Evolutionary conservation across 2,329 filamentous ascomycete species (phyloP).

Genomic region (Ceratocystiopsis sp.): DNA sequence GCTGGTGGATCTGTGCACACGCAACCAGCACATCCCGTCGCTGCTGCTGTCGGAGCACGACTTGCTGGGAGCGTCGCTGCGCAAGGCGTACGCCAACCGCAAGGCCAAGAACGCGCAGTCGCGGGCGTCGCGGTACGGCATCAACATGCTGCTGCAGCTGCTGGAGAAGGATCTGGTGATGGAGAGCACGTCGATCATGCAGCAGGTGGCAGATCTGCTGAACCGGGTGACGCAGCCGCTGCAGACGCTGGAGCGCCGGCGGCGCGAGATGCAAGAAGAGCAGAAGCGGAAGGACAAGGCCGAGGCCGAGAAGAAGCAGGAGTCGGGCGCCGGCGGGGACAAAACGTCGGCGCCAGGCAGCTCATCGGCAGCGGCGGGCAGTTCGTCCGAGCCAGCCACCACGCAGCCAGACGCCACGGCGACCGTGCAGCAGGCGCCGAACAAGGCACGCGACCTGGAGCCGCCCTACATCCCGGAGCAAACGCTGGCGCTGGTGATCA

Average conservation of each 20-base stretch:
- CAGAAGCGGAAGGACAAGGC: conserved; percentile 22
- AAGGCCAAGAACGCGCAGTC: conserved; percentile 82
- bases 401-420: conserved; percentile 3
- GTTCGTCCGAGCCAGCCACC: too few species aligned
- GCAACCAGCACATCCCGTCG: conserved; percentile 72
- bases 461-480: conserved; percentile 75
- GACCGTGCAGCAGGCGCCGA: conserved; percentile 24
- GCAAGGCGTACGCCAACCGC: conserved; percentile 59
- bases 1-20: conserved; percentile 65
- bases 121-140: conserved; percentile 71
- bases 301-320: conserved; percentile 14
- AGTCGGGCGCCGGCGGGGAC: conserved; percentile 11
- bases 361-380: too few species aligned
- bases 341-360: not conserved
- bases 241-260: conserved; percentile 63
- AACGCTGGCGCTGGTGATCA: conserved; percentile 86
- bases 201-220: conserved; percentile 71
- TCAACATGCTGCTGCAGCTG: conserved; percentile 77
- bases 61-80: conserved; percentile 46
- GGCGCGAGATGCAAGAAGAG: conserved; percentile 52
- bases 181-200: conserved; percentile 95
- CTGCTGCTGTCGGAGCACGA: conserved; percentile 95
- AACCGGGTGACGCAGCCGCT: conserved; percentile 80
- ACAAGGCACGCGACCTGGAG: conserved; percentile 43
- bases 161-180: conserved; percentile 91